Evolutionary conservation across 2,329 filamentous ascomycete species (phyloP).

Genomic region (Xylariaceae sp.): DNA sequence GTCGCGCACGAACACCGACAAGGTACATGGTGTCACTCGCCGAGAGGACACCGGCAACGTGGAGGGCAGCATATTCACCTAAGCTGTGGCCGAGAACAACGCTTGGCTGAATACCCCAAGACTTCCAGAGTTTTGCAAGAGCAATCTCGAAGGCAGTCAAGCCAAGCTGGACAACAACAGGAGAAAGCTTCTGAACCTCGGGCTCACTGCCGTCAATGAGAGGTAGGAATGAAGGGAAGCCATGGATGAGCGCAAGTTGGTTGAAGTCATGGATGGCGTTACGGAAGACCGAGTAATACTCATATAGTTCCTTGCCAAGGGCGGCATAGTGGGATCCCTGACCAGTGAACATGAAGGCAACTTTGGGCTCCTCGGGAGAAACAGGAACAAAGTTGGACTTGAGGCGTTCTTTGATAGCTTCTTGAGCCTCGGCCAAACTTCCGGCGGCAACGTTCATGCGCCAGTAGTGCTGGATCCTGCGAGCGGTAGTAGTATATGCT

Average conservation of each 20-base stretch:
- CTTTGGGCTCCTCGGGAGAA: slow-evolving; percentile 40
- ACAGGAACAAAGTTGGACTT: slow-evolving; percentile 42
- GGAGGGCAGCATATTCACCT: slow-evolving; percentile 68
- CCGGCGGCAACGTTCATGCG: slow-evolving; percentile 45
- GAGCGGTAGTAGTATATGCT: slow-evolving; percentile 64
- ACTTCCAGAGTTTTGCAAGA: slow-evolving; percentile 50
- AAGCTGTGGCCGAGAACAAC: slow-evolving; percentile 59
- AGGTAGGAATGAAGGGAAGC: slow-evolving; percentile 53
- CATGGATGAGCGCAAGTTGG: slow-evolving; percentile 44
- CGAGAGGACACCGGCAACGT: slow-evolving; percentile 65
- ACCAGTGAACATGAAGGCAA: slow-evolving; percentile 51
- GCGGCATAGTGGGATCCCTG: slow-evolving; percentile 52
- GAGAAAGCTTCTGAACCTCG: slow-evolving; percentile 42
- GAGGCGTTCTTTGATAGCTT: slow-evolving; percentile 38
- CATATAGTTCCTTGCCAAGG: slow-evolving; percentile 47
- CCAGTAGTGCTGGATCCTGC: slow-evolving; percentile 56
- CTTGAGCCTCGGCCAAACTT: slow-evolving; percentile 39
- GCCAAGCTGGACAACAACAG: slow-evolving; percentile 49
- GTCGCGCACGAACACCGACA: slow-evolving; percentile 60
- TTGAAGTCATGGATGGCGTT: slow-evolving; percentile 53
- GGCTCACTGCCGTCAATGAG: slow-evolving; percentile 43
- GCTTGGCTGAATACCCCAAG: slow-evolving; percentile 50
- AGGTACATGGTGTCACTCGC: slow-evolving; percentile 67
- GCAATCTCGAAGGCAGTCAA: slow-evolving; percentile 54
- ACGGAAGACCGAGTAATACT: slow-evolving; percentile 44